Conservation (phyloP, 2,329 filamentous ascomycete genomes). For the Fusarium sp. region DNA sequence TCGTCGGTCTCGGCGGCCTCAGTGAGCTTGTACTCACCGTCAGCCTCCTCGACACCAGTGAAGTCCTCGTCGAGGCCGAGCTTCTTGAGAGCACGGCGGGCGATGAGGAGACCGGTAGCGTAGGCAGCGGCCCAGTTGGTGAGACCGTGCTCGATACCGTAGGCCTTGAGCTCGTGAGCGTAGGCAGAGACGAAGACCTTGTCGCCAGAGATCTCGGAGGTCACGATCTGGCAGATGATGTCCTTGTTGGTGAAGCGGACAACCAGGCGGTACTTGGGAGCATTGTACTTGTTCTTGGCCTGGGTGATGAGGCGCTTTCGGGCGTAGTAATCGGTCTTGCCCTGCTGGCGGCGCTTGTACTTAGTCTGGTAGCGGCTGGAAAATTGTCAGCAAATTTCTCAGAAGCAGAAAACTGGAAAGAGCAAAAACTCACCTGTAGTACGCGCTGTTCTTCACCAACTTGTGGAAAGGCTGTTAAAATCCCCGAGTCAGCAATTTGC, state of each 20-base stretch:
- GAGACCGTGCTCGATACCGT: constrained; percentile 97
- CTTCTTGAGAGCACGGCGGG: constrained; percentile 97
- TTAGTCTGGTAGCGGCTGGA: constrained; percentile 98
- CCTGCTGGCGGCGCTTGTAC: constrained; percentile 95
- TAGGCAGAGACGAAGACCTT: constrained; percentile 95
- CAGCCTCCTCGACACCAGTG: constrained; percentile 93
- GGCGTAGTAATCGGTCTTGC: constrained; percentile 99
- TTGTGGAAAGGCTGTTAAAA: constrained; percentile 85
- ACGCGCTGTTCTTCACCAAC: constrained; percentile 95
- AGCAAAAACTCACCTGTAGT: constrained; percentile 84
- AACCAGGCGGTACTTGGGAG: constrained; percentile 99
- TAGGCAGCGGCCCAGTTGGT: constrained; percentile 99
- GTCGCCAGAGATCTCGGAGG: constrained; percentile 95
- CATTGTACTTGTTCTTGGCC: constrained; percentile 99
- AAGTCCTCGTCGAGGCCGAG: constrained; percentile 94
- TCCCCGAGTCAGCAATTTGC: constrained; percentile 99
- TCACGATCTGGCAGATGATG: constrained; percentile 98
- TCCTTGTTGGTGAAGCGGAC: constrained; percentile 99
- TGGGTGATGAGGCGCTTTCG: constrained; percentile 99
- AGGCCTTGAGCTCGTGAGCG: constrained; percentile 96
- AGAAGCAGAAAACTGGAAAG: not conserved
- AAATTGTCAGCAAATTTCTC: constrained; percentile 42
- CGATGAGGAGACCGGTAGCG: constrained; percentile 94
- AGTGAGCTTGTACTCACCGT: constrained; percentile 95
- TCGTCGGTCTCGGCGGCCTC: constrained; percentile 84